Base-by-base conservation (phyloP, 2,329 filamentous ascomycete species). In the Penicillium brevicompactum region DNA sequence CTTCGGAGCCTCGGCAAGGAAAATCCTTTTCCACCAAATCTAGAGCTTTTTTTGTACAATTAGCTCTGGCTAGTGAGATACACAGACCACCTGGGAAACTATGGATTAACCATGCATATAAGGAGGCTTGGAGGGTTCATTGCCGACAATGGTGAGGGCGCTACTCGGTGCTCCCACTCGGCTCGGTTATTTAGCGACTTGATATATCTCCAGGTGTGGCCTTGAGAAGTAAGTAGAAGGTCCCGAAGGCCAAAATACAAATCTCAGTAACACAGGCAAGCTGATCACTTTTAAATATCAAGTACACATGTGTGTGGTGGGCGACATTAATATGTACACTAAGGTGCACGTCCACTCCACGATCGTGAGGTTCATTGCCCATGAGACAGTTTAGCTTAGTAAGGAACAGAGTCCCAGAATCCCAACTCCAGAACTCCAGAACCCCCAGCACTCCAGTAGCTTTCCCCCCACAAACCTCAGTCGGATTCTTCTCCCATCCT, bases 351-450 rank as follows among this genome's bases (percentile, higher is more conserved):
- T 27, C 24, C 24, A 27, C 24, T n/a, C 10, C 38, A 41, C 38
- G 37, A 49, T 49, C 47, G 47, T 49, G 47, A 49, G 47, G 30
- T 49, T 41, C 38, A 49, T 31, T 18, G 40, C 40, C 38, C 24
- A 4, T n/a, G n/a, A 22, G 16, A 31, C 27, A 51, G 24, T 27
- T 27, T 10, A 53, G 51, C 45, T 53, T 53, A 53, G 51, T 53
- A 53, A 53, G 51, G 51, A 32, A 45, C 41, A 53, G 51, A 53
- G 34, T 40, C 42, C 49, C 49, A 37, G 34, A 37, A 37, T 47
- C 46, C 38, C 30, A n/a, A 53, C 18, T 38, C 21, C 24, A 32
- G 27, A 14, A 13, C 16, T 10, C 47, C 32, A 30, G 41, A 16
- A 13, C 13, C 34, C n/a, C 34, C 14, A 34, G 31, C 10, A 11